Conservation (phyloP, 768 basidiomycete species). For the Pleurotus platypus region DNA sequence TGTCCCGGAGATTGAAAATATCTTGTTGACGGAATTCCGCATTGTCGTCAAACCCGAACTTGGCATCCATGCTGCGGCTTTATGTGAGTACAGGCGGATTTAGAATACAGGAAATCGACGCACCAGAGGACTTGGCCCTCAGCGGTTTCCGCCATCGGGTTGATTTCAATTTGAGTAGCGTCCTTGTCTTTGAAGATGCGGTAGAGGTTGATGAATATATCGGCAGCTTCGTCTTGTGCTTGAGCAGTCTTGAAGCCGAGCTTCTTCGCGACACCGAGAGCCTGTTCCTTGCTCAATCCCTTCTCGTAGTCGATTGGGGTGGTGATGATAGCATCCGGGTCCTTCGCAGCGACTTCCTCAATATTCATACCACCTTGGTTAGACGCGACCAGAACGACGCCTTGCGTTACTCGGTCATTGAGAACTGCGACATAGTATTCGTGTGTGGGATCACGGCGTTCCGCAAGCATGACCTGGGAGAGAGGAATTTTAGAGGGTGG, state of each 20-base stretch:
- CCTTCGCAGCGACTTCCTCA: conserved; percentile 96
- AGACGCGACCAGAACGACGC: conserved; percentile 91
- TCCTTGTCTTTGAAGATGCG: conserved; percentile 98
- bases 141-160: conserved; percentile 89
- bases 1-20: conserved; percentile 84
- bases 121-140: conserved; percentile 94
- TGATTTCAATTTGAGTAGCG: conserved; percentile 99
- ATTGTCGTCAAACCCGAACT: conserved; percentile 99
- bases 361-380: conserved; percentile 99
- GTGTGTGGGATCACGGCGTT: conserved; percentile 88
- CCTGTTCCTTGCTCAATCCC: conserved; percentile 72
- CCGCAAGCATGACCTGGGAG: conserved; percentile 91
- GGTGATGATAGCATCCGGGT: conserved; percentile 93
- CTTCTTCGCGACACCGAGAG: conserved; percentile 77
- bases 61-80: conserved; percentile 90
- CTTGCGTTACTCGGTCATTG: conserved; percentile 87
- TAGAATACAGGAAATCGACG: conserved; percentile 20
- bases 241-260: conserved; percentile 79
- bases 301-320: conserved; percentile 84
- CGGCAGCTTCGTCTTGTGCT: conserved; percentile 81
- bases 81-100: background rate
- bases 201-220: conserved; percentile 92
- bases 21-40: conserved; percentile 97
- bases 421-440: conserved; percentile 98
- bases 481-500: background rate